These are phyloP conservation scores for Forsythia viridissima DNA, from an alignment of 257 asterid genomes.

Conservation along the genomic window DNA sequence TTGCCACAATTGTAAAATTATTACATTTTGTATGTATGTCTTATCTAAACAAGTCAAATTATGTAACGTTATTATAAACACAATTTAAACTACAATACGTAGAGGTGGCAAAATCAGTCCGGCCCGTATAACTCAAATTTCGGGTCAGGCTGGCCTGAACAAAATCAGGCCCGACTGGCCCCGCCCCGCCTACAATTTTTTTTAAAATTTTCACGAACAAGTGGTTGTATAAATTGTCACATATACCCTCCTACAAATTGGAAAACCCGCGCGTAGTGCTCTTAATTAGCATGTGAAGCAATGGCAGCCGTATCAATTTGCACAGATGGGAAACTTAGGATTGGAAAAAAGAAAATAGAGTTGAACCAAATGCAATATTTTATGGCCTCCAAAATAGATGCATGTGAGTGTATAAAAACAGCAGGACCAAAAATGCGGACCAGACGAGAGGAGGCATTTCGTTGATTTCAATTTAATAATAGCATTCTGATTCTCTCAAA, in stretches of 20 bases:
- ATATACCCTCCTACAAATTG: not conserved
- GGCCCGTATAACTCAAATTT: too few species aligned
- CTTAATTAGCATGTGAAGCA: not conserved
- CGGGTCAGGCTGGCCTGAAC: too few species aligned
- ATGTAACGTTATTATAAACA: too few species aligned
- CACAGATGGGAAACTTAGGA: not conserved
- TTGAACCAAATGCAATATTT: not conserved
- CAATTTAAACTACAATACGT: too few species aligned
- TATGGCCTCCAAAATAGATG: slow-evolving; percentile 1
- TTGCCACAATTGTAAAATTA: too few species aligned
- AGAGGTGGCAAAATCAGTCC: too few species aligned
- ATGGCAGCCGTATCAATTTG: not conserved
- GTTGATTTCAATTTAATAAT: not conserved
- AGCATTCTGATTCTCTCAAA: not conserved
- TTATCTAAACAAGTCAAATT: too few species aligned
- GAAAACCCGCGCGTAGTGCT: not conserved
- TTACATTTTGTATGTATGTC: too few species aligned
- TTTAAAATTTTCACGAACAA: not conserved
- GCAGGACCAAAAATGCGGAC: not conserved
- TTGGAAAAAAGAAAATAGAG: too few species aligned
- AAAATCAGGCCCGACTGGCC: too few species aligned
- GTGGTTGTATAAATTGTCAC: not conserved
- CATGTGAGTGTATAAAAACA: not conserved
- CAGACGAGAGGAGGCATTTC: not conserved
- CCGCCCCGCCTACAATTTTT: too few species aligned